Evolutionary conservation across 2,329 filamentous ascomycete species (phyloP), one percentile per base, ranked within the genome.

Genomic region (Grosmannia huntii): DNA sequence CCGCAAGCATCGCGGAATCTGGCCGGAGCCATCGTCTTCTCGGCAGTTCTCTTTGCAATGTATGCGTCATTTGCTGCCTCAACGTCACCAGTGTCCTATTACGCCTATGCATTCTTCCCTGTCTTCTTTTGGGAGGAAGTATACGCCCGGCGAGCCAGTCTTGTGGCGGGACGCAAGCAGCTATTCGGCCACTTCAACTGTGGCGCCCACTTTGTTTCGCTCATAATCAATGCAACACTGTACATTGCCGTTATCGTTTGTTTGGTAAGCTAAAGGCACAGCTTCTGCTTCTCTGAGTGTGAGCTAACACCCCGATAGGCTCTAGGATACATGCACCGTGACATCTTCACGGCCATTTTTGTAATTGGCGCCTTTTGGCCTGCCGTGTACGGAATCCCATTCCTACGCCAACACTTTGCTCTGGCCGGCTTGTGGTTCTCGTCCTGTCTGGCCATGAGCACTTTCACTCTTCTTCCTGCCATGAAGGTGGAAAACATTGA

Each of bases 111-210:
- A 0, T 81, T 95, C 65, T 99, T 99, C 70, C 94, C 94, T 0
- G 84, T 96, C 2, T 81, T 89, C 59, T 97, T 99, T 73, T 99
- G 94, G 94, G 92, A 96, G 70, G 91, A 96, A 67, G 89, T 96
- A 0, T 92, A 86, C 70, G 88, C 89, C 3, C 83, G 87, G 31
- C 81, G 90, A 58, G 76, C 79, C 52, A 88, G 88, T 49, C 70
- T 96, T 14, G 66, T 73, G 6, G 79, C 84, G 61, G 91, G 90
- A 3, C 77, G 80, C 56, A 79, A 78, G 62, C 77, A 81, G 55
- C 74, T 97, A 10, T 84, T 96, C 63, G 78, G 81, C 0, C 80
- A 91, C 63, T 73, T 91, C 49, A 76, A 79, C 57, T 84, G 85
- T 0, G 72, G 79, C 31, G 74, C 77, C 14, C 57, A 57, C 11